Base-by-base conservation (phyloP, 495 filamentous ascomycete species). In the Aspergillus sparsus region DNA sequence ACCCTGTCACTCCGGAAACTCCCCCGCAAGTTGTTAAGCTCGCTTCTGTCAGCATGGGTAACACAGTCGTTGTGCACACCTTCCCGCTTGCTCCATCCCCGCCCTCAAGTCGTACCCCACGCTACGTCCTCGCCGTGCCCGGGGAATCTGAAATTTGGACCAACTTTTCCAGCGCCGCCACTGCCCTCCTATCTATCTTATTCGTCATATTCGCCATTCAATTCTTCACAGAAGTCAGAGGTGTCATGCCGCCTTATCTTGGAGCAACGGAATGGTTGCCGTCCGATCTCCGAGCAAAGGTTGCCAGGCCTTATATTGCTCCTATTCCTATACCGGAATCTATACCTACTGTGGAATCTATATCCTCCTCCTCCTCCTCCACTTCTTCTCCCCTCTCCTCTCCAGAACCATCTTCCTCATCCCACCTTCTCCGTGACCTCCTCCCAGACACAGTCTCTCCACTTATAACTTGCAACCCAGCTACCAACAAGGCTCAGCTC, bases 51-150 rank as follows among this genome's bases (percentile, higher is more conserved):
- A 90, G 88, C 61, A 86, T 95, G 70, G 90, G 87, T 57, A 93
- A 92, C 71, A 93, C 89, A 8, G 83, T 92, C 46, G 86, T 92
- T 47, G 88, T 97, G 36, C 91, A 97, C 74, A 89, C 89, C 18
- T 77, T 98, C 61, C 86, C 90, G 0, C 84, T 98, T 31, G 80
- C 79, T 15, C 83, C 82, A 15, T 80, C 76, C 61, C 77, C 70
- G 51, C 71, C 64, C 61, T 74, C 64, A 41, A 82, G 75, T 58
- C 75, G 70, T 60, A 78, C 72, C 32, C 79, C 78, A 21, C 87
- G 90, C 66, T 93, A 92, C 71, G 81, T 93, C 33, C 80, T 95
- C 36, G 79, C 77, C 7, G 68, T 85, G 7, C 85, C 87, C 15
- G 72, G 73, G 3, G 70, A 71, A 13, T 80, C 83, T 32, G 77